A percentile compares a stretch with the other conserved stretches of the same genome.
These are phyloP conservation scores for Debaryomycetaceae sp. DNA, from an alignment of 1,139 yeast species.

Conservation along the genomic window DNA sequence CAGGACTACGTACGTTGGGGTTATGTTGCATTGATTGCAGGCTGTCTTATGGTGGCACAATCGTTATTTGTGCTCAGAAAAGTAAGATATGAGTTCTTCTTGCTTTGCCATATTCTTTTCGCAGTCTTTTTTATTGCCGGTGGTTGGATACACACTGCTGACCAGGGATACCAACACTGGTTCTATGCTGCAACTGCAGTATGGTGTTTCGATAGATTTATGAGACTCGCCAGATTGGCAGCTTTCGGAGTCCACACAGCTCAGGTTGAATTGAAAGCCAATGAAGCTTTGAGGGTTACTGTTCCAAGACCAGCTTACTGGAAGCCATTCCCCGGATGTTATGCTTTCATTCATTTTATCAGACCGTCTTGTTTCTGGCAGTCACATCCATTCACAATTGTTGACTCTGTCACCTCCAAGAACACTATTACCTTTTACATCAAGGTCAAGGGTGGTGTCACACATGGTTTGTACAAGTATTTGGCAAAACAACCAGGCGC, in stretches of 20 bases:
- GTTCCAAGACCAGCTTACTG: conserved; percentile 34
- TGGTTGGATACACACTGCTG: conserved; percentile 55
- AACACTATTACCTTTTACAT: conserved; percentile 30
- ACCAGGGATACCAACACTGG: conserved; percentile 44
- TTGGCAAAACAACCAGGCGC: conserved; percentile 47
- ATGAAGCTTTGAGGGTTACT: conserved; percentile 41
- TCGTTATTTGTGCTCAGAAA: conserved; percentile 55
- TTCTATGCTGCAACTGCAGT: conserved; percentile 53
- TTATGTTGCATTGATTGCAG: conserved; percentile 40
- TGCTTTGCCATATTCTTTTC: conserved; percentile 53
- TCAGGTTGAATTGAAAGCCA: conserved; percentile 42
- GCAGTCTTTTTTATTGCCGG: conserved; percentile 56
- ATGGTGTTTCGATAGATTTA: conserved; percentile 60
- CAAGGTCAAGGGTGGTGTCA: conserved; percentile 43
- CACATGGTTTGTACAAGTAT: conserved; percentile 39
- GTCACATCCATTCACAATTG: conserved; percentile 55
- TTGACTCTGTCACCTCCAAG: conserved; percentile 28
- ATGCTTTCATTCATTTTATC: conserved; percentile 38
- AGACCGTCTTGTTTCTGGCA: conserved; percentile 50
- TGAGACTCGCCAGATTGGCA: conserved; percentile 48
- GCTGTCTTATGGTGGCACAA: conserved; percentile 39
- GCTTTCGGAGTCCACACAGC: conserved; percentile 51
- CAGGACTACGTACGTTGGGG: conserved; percentile 53
- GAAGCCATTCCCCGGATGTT: conserved; percentile 39
- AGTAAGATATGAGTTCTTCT: conserved; percentile 60